Evolutionary conservation across 306 rosid genomes (phyloP).

Genomic region (Mimosa pudica): DNA sequence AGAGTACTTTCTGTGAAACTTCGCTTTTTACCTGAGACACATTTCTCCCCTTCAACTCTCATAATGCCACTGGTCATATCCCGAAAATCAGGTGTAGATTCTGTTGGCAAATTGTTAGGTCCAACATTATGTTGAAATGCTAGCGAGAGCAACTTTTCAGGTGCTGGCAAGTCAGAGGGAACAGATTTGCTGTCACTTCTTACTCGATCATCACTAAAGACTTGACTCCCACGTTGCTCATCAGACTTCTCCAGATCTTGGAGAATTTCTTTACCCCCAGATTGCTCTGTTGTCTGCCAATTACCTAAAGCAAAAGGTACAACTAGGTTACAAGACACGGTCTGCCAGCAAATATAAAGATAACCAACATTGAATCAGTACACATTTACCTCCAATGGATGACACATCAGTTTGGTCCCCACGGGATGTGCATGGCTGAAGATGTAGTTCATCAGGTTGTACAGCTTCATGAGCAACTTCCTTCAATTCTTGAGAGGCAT

Average conservation of each 20-base stretch:
- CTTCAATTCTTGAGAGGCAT: constrained; percentile 45
- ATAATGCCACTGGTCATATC: constrained; percentile 43
- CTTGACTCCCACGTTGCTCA: constrained; percentile 45
- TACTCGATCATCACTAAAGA: constrained; percentile 38
- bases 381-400: constrained; percentile 56
- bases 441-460: constrained; percentile 46
- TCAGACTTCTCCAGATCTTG: constrained; percentile 47
- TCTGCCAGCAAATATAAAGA: constrained; percentile 49
- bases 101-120: constrained; percentile 56
- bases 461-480: constrained; percentile 44
- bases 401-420: constrained; percentile 39
- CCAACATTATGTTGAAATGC: constrained; percentile 47
- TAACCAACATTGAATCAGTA: constrained; percentile 23
- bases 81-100: constrained; percentile 65
- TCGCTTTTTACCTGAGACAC: constrained; percentile 74
- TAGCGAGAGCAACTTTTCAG: constrained; percentile 75
- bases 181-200: constrained; percentile 50
- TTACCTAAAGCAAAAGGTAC: constrained; percentile 36
- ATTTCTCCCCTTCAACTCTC: constrained; percentile 44
- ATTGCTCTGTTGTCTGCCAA: constrained; percentile 43
- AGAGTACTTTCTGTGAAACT: constrained; percentile 82
- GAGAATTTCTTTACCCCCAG: constrained; percentile 35
- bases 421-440: constrained; percentile 65
- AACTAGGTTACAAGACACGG: constrained; percentile 38
- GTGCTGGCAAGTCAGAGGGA: constrained; percentile 63